A percentile compares a stretch with the other conserved stretches of the same genome.
Evolutionary conservation across 2,329 filamentous ascomycete genomes (phyloP).

Genomic region (Phialocephala sp.): DNA sequence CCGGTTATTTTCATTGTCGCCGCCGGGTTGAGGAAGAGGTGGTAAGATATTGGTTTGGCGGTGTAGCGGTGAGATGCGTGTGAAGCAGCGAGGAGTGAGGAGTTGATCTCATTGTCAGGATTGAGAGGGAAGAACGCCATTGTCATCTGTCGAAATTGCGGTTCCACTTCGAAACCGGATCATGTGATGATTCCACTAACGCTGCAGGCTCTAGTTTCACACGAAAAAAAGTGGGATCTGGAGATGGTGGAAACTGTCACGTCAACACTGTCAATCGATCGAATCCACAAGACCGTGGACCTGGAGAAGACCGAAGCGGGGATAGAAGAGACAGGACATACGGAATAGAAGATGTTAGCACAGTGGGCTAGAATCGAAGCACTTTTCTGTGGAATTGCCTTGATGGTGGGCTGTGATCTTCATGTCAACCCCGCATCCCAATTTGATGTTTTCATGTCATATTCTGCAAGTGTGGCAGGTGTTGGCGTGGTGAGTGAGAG

Average conservation of each 20-base stretch:
- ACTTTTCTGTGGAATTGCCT: too few relatives aligned
- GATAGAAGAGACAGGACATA: neutral
- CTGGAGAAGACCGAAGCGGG: neutral
- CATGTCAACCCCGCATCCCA: conserved; percentile 2
- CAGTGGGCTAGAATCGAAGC: neutral
- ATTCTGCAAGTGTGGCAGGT: conserved; percentile 7
- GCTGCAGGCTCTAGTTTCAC: neutral
- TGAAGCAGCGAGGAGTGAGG: conserved; percentile 8
- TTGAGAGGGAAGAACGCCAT: neutral
- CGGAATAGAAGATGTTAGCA: neutral
- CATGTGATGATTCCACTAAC: neutral
- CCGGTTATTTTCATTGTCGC: conserved; percentile 12
- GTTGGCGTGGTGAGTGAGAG: conserved; percentile 5
- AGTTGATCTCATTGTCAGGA: neutral
- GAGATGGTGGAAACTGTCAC: neutral
- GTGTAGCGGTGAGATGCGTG: conserved; percentile 13
- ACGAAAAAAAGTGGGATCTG: neutral
- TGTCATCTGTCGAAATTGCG: neutral
- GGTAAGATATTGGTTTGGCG: conserved; percentile 11
- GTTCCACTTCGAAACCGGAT: conserved; percentile 5
- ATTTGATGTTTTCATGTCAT: conserved; percentile 5
- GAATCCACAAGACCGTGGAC: neutral
- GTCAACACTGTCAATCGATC: neutral
- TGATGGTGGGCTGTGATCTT: neutral
- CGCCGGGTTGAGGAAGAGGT: conserved; percentile 16